phyloP scores from a whole-genome alignment of 192 early-diverging fungal species.

The Podila verticillata region DNA sequence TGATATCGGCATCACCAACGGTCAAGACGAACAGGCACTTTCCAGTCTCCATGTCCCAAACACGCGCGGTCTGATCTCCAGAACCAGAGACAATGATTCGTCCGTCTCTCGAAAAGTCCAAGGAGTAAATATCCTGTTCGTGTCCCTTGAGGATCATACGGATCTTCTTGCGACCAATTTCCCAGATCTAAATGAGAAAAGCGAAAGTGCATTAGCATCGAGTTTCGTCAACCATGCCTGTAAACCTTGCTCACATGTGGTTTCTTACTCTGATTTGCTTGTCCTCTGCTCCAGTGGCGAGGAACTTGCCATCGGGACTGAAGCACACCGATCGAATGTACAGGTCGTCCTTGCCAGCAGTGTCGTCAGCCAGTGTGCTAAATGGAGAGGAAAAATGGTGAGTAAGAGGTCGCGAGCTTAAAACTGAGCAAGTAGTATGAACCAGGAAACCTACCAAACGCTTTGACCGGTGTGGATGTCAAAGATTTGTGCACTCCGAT shows the following conservation, averaged over 20 bases:
- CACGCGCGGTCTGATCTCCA: slow-evolving; percentile 83
- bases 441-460: slow-evolving; percentile 60
- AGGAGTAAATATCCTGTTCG: slow-evolving; percentile 95
- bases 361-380: slow-evolving; percentile 84
- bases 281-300: slow-evolving; percentile 97
- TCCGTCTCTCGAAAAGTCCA: slow-evolving; percentile 95
- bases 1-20: slow-evolving; percentile 82
- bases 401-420: too few relatives aligned
- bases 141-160: slow-evolving; percentile 83
- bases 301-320: slow-evolving; percentile 87
- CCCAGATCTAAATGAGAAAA: slow-evolving; percentile 67
- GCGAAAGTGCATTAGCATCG: too few relatives aligned
- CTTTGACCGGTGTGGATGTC: slow-evolving; percentile 81
- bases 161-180: slow-evolving; percentile 69
- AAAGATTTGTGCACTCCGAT: slow-evolving; percentile 88
- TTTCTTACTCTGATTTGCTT: slow-evolving; percentile 83
- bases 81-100: slow-evolving; percentile 89
- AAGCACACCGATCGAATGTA: slow-evolving; percentile 98
- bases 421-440: too few relatives aligned
- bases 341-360: slow-evolving; percentile 81
- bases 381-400: not conserved
- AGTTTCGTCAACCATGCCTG: too few relatives aligned
- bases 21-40: slow-evolving; percentile 75
- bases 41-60: slow-evolving; percentile 89
- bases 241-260: too few relatives aligned